Conservation (phyloP, 176 grass and related monocot genomes). For the Hordeum marinum region DNA sequence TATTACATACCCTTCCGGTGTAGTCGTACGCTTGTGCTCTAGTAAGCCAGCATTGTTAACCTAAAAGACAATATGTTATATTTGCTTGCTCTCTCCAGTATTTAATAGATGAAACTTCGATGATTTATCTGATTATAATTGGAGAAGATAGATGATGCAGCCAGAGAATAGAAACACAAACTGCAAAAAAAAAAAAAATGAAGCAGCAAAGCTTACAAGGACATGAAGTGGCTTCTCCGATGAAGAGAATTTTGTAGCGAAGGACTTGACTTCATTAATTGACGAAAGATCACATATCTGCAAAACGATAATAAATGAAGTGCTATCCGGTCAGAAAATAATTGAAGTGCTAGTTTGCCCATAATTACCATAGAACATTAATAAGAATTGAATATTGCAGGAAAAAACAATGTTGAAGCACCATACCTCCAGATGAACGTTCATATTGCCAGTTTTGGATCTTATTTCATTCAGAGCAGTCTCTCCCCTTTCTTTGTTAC, state of each 20-base stretch:
- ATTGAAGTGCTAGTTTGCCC: not conserved
- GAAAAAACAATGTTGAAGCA: not conserved
- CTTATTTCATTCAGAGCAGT: slow-evolving; percentile 64
- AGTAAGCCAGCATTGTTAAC: slow-evolving; percentile 94
- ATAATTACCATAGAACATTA: not conserved
- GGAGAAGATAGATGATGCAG: not conserved
- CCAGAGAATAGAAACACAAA: not conserved
- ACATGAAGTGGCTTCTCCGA: slow-evolving; percentile 72
- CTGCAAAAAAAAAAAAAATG: not conserved
- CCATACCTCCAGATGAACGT: slow-evolving; percentile 79
- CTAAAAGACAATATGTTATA: slow-evolving; percentile 34
- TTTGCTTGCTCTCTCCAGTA: not conserved
- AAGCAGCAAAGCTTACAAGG: slow-evolving; percentile 49
- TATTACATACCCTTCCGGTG: slow-evolving; percentile 59
- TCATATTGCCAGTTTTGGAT: slow-evolving; percentile 69
- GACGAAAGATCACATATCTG: slow-evolving; percentile 96
- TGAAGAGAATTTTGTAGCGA: slow-evolving; percentile 68
- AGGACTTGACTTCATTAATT: slow-evolving; percentile 63
- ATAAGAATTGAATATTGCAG: not conserved
- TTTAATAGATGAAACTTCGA: not conserved
- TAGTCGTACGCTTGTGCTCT: slow-evolving; percentile 58
- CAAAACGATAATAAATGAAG: not conserved
- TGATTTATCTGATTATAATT: not conserved
- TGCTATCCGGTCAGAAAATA: not conserved
- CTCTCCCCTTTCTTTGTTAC: slow-evolving; percentile 87